These are phyloP conservation scores for Apophysomyces ossiformis DNA, from an alignment of 371 early-diverging fungal genomes.

Conservation along the genomic window DNA sequence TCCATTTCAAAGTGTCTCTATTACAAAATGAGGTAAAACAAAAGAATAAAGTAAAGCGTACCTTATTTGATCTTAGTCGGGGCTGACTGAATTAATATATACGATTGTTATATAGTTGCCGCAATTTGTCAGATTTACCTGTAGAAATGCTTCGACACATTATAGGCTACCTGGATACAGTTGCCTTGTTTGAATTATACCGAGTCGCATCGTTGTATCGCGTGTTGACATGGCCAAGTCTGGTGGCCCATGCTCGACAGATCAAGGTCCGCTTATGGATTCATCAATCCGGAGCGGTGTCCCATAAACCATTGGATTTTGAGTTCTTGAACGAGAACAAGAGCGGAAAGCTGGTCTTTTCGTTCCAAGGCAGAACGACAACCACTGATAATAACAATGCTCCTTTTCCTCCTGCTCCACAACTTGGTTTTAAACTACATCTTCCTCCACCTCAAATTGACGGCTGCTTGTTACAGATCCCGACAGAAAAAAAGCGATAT, in stretches of 20 bases:
- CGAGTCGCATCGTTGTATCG: constrained; percentile 22
- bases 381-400: no score
- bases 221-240: constrained; percentile 23
- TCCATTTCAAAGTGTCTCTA: no score
- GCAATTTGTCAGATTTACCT: constrained; percentile 8
- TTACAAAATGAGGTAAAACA: no score
- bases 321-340: constrained; percentile 14
- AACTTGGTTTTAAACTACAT: background rate
- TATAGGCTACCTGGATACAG: constrained; percentile 16
- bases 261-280: constrained; percentile 30
- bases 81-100: background rate
- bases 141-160: constrained; percentile 21
- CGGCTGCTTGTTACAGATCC: constrained; percentile 20
- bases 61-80: background rate
- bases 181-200: constrained; percentile 20
- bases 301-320: constrained; percentile 28
- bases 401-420: background rate
- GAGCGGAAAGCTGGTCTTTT: constrained; percentile 20
- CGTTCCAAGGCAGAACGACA: background rate
- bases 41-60: no score
- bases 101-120: background rate
- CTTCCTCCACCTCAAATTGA: constrained; percentile 26
- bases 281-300: constrained; percentile 13
- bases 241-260: constrained; percentile 20
- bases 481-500: constrained; percentile 13